Evolutionary conservation across 106 monocot genomes (phyloP), one percentile per base, ranked within the genome.

Genomic region (Gastrodia elata): DNA sequence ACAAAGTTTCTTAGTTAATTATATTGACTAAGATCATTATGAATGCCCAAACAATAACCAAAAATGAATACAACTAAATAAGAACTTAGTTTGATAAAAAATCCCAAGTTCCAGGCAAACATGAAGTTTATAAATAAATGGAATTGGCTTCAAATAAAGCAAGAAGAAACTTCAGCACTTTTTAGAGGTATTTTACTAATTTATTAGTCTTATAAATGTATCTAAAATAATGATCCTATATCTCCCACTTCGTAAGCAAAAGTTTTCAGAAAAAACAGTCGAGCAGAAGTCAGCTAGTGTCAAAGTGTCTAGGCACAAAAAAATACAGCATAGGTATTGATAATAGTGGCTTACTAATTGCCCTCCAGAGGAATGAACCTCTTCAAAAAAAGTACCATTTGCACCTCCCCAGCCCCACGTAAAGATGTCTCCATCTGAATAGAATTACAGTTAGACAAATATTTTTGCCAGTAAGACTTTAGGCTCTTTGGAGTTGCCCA

Each of bases 331-430:
- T n/a, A n/a, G n/a, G n/a, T n/a, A n/a, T n/a, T n/a, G n/a, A n/a
- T n/a, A n/a, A n/a, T n/a, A n/a, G 39, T 39, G 22, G 76, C 83
- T 83, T 71, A 90, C 97, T 77, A 93, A 73, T 73, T 98, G 97
- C 37, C 97, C 97, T 27, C 93, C 97, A 85, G 97, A 93, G 27
- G 97, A 98, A 83, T 88, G 87, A 0, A 81, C 86, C 22, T 98
- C 97, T 73, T 91, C 90, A 77, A 88, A 98, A 77, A 98, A 98
- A 65, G 93, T 85, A n/a, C 97, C 97, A 84, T 82, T 88, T 38
- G 93, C 84, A 42, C 97, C 97, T 76, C 97, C 97, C 97, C 97
- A 98, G 33, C 97, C 97, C 97, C 97, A 98, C 40, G 97, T 86
- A 52, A 82, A 98, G 68, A 98, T 68, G 36, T 79, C 86, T 24